Evolutionary conservation across 495 filamentous ascomycete genomes (phyloP).

Genomic region (Thermochaetoides thermophila): DNA sequence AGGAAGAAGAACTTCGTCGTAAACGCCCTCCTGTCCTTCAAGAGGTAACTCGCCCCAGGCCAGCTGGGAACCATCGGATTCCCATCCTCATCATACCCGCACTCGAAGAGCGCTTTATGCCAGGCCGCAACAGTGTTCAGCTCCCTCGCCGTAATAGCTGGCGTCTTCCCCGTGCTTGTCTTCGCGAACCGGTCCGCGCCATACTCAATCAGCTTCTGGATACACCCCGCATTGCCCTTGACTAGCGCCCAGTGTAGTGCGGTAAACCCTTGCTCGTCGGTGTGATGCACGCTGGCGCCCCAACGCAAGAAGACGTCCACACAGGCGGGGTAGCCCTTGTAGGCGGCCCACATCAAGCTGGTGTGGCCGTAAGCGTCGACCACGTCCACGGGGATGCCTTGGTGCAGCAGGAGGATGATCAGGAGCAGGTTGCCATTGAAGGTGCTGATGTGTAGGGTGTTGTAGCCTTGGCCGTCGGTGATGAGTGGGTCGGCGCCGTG

Average conservation of each 20-base stretch:
- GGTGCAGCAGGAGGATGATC: slow-evolving; percentile 70
- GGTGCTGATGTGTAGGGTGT: slow-evolving; percentile 88
- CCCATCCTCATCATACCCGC: slow-evolving; percentile 68
- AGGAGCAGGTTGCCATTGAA: slow-evolving; percentile 95
- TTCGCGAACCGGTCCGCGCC: slow-evolving; percentile 81
- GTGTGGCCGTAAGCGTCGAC: slow-evolving; percentile 82
- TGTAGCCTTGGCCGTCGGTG: slow-evolving; percentile 86
- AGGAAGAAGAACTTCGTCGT: slow-evolving; percentile 83
- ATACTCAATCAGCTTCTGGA: slow-evolving; percentile 86
- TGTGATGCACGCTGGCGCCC: slow-evolving; percentile 85
- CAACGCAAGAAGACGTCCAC: slow-evolving; percentile 89
- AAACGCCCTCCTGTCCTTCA: slow-evolving; percentile 59
- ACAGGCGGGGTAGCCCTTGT: slow-evolving; percentile 82
- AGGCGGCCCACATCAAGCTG: slow-evolving; percentile 93
- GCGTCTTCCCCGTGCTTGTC: slow-evolving; percentile 77
- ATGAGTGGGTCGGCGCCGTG: slow-evolving; percentile 81
- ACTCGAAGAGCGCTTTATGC: slow-evolving; percentile 71
- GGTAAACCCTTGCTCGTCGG: slow-evolving; percentile 81
- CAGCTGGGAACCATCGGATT: slow-evolving; percentile 47
- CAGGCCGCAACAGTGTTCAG: slow-evolving; percentile 75
- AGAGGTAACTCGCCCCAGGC: slow-evolving; percentile 36
- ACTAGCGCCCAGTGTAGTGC: slow-evolving; percentile 95
- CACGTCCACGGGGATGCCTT: slow-evolving; percentile 85
- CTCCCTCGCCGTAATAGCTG: slow-evolving; percentile 67
- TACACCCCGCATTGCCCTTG: slow-evolving; percentile 70